Evolutionary conservation across 306 rosid genomes (phyloP).

Genomic region (Macrotyloma uniflorum): DNA sequence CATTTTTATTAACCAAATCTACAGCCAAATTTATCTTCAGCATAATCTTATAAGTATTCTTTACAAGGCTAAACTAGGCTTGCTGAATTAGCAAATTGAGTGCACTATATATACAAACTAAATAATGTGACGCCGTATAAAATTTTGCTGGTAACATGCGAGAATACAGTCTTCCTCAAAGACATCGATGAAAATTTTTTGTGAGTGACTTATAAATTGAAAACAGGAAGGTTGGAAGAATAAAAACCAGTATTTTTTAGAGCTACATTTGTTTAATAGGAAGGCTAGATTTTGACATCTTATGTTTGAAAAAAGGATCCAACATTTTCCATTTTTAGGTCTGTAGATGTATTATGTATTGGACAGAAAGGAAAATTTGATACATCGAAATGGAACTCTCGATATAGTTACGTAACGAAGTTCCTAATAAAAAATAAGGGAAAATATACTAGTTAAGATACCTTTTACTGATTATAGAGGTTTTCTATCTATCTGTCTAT

Average conservation of each 20-base stretch:
- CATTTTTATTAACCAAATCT: not conserved
- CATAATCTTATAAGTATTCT: not conserved
- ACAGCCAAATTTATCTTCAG: not conserved
- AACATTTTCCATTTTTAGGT: not conserved
- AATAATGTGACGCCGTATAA: not conserved
- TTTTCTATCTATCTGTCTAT: slow-evolving; percentile 13
- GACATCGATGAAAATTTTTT: not conserved
- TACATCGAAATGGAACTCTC: not conserved
- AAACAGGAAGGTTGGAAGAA: not conserved
- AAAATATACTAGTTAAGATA: not conserved
- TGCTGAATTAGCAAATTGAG: not conserved
- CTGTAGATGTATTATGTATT: not conserved
- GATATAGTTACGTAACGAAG: not conserved
- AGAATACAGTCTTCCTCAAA: not conserved
- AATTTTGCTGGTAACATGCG: not conserved
- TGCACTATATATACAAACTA: not conserved
- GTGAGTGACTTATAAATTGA: not conserved
- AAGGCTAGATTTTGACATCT: not conserved
- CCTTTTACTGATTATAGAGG: not conserved
- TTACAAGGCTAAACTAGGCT: not conserved
- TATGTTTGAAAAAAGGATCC: not conserved
- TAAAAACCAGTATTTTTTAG: not conserved
- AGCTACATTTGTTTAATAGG: not conserved
- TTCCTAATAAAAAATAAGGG: not conserved
- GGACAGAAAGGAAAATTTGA: not conserved